Base-by-base conservation (phyloP, 106 monocot species). In the Triglochin maritima region DNA sequence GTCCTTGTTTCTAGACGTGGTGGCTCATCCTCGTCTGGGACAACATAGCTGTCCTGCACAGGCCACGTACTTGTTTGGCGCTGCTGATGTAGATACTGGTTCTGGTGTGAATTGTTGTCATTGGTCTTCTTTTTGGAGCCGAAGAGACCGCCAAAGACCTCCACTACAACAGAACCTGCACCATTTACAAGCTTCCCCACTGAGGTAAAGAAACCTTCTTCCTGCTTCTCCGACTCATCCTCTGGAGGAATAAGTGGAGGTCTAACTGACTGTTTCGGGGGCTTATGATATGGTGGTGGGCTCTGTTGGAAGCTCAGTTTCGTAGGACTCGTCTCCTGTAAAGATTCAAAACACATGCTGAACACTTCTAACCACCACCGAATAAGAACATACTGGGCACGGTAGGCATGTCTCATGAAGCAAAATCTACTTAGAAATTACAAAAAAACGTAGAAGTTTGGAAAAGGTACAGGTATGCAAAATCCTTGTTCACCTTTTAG, bases 131-230 rank as follows among this genome's bases (percentile, higher is more conserved):
- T 86, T 60, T 63, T 79, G 72, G 56, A 71, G 13, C n/a, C 46
- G 42, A 67, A 72, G 50, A 86, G 6, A 13, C 67, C 68, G 14
- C 76, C 71, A 45, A 86, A 57, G 11, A 89, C 72, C 69, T 82
- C 86, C 0, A 62, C 56, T 8, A 81, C 45, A 5, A 84, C 78
- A 29, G 86, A 82, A 49, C 51, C 69, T 17, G 84, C 79, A 49
- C 86, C 79, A 6, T 66, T 63, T 14, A 88, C 41, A 65, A 91
- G 74, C 49, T 86, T 91, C 50, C 75, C 69, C 1, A 79, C 49
- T 11, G 98, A 86, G 17, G 84, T 71, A 64, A 98, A 82, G 57
- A 86, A 59, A 15, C 92, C 79, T 73, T 84, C 94, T 64, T 94
- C 86, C 13, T 82, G 82, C 71, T 81, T 88, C 45, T 76, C 79